Percentiles rank a stretch among this genome's conserved stretches.
These are phyloP conservation scores for Rhinocladiella mackenziei DNA, from an alignment of 2,329 filamentous ascomycete genomes.

Conservation along the genomic window DNA sequence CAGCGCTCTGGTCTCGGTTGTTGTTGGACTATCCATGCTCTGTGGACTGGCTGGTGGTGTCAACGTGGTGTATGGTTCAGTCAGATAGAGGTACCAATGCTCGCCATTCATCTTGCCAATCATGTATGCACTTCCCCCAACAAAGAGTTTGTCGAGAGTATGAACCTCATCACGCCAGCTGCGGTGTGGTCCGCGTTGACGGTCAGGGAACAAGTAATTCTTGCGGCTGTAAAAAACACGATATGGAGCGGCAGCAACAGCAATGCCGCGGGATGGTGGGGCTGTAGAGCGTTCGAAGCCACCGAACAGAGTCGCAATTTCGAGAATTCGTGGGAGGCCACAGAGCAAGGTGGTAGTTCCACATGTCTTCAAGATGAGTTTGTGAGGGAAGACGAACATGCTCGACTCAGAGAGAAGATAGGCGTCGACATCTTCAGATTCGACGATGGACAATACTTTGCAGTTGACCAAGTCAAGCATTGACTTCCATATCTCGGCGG, in stretches of 20 bases:
- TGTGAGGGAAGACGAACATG: conserved; percentile 99
- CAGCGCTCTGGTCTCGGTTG: conserved; percentile 56
- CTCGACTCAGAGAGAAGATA: conserved; percentile 97
- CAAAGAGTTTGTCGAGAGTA: conserved; percentile 86
- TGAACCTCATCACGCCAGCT: conserved; percentile 97
- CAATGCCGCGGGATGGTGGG: conserved; percentile 60
- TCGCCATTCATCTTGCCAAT: conserved; percentile 99
- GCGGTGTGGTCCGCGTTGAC: conserved; percentile 87
- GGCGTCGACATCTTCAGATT: conserved; percentile 90
- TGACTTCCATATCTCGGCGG: conserved; percentile 80
- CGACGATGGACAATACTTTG: conserved; percentile 91
- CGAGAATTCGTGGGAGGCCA: conserved; percentile 83
- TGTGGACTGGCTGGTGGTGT: conserved; percentile 77
- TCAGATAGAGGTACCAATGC: conserved; percentile 98
- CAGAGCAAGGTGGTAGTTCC: conserved; percentile 91
- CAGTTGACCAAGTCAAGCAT: conserved; percentile 99
- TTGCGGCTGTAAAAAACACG: conserved; percentile 98
- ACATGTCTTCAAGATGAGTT: conserved; percentile 97
- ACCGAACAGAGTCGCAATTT: conserved; percentile 81
- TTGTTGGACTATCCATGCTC: conserved; percentile 38
- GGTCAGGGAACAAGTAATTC: conserved; percentile 94
- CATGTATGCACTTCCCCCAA: conserved; percentile 95
- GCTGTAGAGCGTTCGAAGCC: conserved; percentile 83
- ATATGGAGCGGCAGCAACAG: conserved; percentile 79
- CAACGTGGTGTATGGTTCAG: conserved; percentile 72